A percentile compares a stretch with the other conserved stretches of the same genome.
These are phyloP conservation scores for Lachancea sp. DNA, from an alignment of 805 yeast genomes.

Conservation along the genomic window DNA sequence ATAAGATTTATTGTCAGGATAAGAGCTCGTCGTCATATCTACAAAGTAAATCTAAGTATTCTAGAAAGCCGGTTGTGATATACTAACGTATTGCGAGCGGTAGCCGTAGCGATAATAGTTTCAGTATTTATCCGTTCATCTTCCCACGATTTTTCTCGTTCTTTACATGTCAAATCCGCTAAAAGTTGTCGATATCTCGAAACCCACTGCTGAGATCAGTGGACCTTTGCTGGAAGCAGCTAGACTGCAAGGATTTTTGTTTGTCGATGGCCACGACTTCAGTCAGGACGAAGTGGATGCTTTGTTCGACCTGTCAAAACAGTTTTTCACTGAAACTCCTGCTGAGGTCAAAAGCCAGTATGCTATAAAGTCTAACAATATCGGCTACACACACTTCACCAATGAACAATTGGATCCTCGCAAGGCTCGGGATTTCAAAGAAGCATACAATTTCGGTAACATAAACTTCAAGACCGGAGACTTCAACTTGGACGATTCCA, in stretches of 20 bases:
- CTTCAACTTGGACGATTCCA: constrained; percentile 18
- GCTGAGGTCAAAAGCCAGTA: constrained; percentile 43
- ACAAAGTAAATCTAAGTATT: too few species aligned
- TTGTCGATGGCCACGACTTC: constrained; percentile 63
- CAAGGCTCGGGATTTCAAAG: constrained; percentile 52
- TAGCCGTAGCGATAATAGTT: too few species aligned
- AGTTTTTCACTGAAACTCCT: constrained; percentile 46
- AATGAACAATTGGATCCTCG: constrained; percentile 42
- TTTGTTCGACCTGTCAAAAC: constrained; percentile 43
- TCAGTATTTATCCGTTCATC: too few species aligned
- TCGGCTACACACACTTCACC: constrained; percentile 52
- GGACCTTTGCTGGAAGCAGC: constrained; percentile 52
- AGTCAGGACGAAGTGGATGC: constrained; percentile 46
- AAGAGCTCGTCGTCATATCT: too few species aligned
- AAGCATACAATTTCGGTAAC: constrained; percentile 61
- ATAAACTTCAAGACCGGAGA: constrained; percentile 47
- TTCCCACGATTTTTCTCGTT: too few species aligned
- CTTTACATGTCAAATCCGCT: constrained; percentile 21
- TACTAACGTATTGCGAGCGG: too few species aligned
- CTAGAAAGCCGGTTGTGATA: too few species aligned
- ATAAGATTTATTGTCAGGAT: too few species aligned
- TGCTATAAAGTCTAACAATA: constrained; percentile 47
- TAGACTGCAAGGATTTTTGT: constrained; percentile 56
- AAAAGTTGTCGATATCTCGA: constrained; percentile 53
- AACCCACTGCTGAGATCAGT: constrained; percentile 38